phyloP scores from a whole-genome alignment of 2,329 filamentous ascomycete species.

The Colletotrichum lindemuthianum region DNA sequence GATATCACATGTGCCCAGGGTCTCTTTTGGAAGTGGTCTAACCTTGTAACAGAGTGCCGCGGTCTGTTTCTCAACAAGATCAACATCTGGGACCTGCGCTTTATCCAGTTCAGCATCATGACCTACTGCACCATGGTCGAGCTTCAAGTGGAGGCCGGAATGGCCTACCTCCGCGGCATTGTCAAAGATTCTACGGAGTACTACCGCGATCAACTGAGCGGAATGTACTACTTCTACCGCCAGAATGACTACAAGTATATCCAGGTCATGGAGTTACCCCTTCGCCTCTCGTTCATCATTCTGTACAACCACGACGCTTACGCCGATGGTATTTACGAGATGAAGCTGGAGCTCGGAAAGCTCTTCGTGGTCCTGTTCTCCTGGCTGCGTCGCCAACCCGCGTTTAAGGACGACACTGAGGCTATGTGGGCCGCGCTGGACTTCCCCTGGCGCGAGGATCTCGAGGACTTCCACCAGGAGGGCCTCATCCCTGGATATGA shows the following conservation, averaged over 20 bases:
- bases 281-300: conserved; percentile 24
- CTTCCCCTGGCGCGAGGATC: conserved; percentile 34
- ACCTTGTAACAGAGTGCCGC: conserved; percentile 1
- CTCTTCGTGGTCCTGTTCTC: conserved; percentile 23
- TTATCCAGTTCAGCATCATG: conserved; percentile 46
- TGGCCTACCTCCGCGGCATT: conserved; percentile 19
- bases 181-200: conserved; percentile 1
- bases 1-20: conserved; percentile 17
- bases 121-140: conserved; percentile 45
- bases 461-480: conserved; percentile 21
- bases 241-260: conserved; percentile 30
- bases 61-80: conserved; percentile 18
- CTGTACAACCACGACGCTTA: conserved; percentile 25
- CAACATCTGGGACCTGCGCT: conserved; percentile 41
- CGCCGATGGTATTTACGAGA: conserved; percentile 13
- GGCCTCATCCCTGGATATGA: conserved; percentile 24
- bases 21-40: background rate
- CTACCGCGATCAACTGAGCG: too few relatives aligned
- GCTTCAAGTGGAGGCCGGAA: conserved; percentile 42
- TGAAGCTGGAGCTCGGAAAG: conserved; percentile 25
- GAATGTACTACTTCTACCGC: background rate
- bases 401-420: conserved; percentile 6
- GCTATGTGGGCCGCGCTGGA: conserved; percentile 20
- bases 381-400: conserved; percentile 24
- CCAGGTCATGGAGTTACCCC: conserved; percentile 23